Base-by-base conservation (phyloP, 2,329 filamentous ascomycete genomes). In the Xylariaceae sp. region DNA sequence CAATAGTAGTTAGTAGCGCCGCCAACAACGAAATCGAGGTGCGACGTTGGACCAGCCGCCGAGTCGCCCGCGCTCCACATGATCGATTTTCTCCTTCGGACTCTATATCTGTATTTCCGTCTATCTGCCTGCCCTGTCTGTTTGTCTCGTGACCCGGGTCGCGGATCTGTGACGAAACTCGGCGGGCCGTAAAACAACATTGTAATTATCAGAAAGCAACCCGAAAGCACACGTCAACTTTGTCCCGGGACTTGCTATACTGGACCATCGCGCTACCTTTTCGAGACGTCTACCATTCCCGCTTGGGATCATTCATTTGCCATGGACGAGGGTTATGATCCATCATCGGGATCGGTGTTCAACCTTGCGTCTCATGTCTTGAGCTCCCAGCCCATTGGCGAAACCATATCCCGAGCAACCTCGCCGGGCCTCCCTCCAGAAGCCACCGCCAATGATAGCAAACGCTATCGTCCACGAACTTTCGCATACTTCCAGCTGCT, bases 401-500 rank as follows among this genome's bases (percentile, higher is more conserved):
- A 89, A 63, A 85, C 88, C 64, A 85, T 89, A 66, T 96, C 92
- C 46, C 84, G 91, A 68, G 89, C 90, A 37, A 94, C 91, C 41
- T 92, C 91, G 1, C 92, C 92, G 2, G 90, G 89, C 58, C 72
- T 80, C 63, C 80, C 79, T 61, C 80, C 77, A 63, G 72, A 74
- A 34, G 73, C 75, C 40, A 70, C 69, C 63, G 65, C 70, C 36
- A 72, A 76, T 59, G 77, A 79, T 57, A 75, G 77, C 69, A 81
- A 80, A 69, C 79, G 88, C 61, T 88, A 91, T 69, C 86, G 92
- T 48, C 89, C 90, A 34, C 85, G 94, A 58, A 96, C 94, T 26
- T 99, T 94, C 70, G 90, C 89, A 56, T 99, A 99, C 76, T 90
- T 92, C 70, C 80, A 85, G 62, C 87, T 94, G 68, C 82, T 99